A percentile compares a stretch with the other conserved stretches of the same genome.
Evolutionary conservation across 441 rosid genomes (phyloP).

Genomic region (Erodium chrysanthum): DNA sequence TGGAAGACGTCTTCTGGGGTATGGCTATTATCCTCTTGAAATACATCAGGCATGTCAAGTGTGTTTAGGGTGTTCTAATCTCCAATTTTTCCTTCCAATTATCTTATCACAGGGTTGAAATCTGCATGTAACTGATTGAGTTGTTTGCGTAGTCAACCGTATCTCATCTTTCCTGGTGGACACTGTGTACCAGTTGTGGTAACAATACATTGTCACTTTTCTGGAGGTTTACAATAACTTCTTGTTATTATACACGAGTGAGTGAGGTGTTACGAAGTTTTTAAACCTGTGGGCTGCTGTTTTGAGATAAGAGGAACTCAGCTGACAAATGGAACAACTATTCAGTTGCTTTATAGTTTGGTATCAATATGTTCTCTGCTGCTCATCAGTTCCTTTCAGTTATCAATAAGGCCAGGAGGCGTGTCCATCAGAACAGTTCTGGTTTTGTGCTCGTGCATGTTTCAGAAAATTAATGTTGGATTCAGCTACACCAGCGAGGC

Average conservation of each 20-base stretch:
- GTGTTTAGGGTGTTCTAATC: conserved; percentile 14
- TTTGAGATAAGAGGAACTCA: conserved; percentile 27
- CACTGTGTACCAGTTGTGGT: conserved; percentile 31
- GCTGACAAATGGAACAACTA: conserved; percentile 24
- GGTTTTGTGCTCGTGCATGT: conserved; percentile 25
- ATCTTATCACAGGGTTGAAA: conserved; percentile 45
- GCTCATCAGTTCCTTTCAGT: conserved; percentile 22
- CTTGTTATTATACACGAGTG: conserved; percentile 22
- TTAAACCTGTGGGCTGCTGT: conserved; percentile 31
- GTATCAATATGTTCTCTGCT: conserved; percentile 36
- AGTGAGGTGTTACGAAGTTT: conserved; percentile 27
- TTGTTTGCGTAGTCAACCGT: conserved; percentile 35
- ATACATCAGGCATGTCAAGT: not conserved
- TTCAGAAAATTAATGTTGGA: conserved; percentile 31
- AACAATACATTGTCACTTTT: conserved; percentile 20
- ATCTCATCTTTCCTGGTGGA: conserved; percentile 27
- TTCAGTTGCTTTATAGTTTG: conserved; percentile 23
- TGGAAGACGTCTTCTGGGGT: conserved; percentile 38
- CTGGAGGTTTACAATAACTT: conserved; percentile 24
- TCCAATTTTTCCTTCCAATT: not conserved
- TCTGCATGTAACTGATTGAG: conserved; percentile 32
- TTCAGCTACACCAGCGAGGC: conserved; percentile 27
- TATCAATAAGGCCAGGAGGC: conserved; percentile 45
- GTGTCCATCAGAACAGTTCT: conserved; percentile 28
- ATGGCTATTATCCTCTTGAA: not conserved